These are phyloP conservation scores for Lunularia cruciata DNA, from an alignment of 225 moss, liverwort and hornwort species.

Conservation along the genomic window DNA sequence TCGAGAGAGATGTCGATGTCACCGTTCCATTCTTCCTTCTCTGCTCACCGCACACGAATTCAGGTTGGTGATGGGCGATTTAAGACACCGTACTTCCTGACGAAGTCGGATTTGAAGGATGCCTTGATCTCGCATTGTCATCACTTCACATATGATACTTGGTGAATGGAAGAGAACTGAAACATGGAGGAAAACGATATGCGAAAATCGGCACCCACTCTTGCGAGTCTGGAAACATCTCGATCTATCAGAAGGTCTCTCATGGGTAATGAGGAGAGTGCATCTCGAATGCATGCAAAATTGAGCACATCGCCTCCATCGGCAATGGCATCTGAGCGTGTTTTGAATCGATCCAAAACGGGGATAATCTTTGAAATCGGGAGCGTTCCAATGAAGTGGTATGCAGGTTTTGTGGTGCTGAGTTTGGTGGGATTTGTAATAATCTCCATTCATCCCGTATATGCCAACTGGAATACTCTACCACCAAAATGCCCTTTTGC, in stretches of 20 bases:
- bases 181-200: not conserved
- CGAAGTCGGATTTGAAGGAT: too few relatives aligned
- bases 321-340: not conserved
- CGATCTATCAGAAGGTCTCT: constrained; percentile 33
- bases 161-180: not conserved
- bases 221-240: constrained; percentile 21
- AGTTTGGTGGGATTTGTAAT: not conserved
- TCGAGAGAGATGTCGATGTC: too few relatives aligned
- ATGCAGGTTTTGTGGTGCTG: constrained; percentile 8
- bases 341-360: not conserved
- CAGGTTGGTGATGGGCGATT: too few relatives aligned
- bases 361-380: not conserved
- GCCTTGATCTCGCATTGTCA: too few relatives aligned
- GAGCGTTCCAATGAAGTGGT: not conserved
- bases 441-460: constrained; percentile 4
- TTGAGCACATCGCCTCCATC: not conserved
- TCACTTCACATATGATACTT: too few relatives aligned
- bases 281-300: not conserved
- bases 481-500: not conserved
- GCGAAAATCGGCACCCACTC: not conserved
- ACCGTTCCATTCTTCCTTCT: too few relatives aligned
- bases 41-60: too few relatives aligned
- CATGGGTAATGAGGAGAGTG: constrained; percentile 16
- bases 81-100: too few relatives aligned
- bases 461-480: constrained; percentile 3